Evolutionary conservation across 2,329 filamentous ascomycete genomes (phyloP).

Genomic region (Coniochaeta hoffmannii): DNA sequence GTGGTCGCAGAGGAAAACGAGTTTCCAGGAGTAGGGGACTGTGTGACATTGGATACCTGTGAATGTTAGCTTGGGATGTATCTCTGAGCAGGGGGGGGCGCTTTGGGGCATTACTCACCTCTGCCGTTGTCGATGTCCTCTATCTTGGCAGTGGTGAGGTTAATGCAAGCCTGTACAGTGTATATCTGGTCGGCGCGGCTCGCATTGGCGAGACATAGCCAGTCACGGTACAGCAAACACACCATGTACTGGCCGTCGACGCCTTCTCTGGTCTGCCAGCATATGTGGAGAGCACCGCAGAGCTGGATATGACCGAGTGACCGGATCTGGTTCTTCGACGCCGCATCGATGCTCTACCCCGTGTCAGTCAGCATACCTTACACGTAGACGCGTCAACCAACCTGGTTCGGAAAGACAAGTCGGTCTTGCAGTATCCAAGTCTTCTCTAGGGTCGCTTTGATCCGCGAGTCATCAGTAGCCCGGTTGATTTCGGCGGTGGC

Average conservation of each 20-base stretch:
- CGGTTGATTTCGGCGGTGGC: slow-evolving; percentile 74
- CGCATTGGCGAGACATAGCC: slow-evolving; percentile 67
- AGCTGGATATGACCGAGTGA: slow-evolving; percentile 73
- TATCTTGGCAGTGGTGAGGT: slow-evolving; percentile 56
- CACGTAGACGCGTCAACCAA: slow-evolving; percentile 27
- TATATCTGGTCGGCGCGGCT: slow-evolving; percentile 61
- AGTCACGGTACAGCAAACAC: slow-evolving; percentile 74
- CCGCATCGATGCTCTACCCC: slow-evolving; percentile 38
- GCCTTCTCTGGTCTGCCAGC: slow-evolving; percentile 65
- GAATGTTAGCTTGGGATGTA: slow-evolving; percentile 13
- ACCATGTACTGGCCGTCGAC: slow-evolving; percentile 77
- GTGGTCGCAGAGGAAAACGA: slow-evolving; percentile 72
- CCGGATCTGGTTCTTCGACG: slow-evolving; percentile 60
- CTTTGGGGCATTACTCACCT: slow-evolving; percentile 36
- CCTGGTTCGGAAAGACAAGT: slow-evolving; percentile 65
- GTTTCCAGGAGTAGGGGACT: slow-evolving; percentile 84
- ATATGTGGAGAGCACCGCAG: slow-evolving; percentile 76
- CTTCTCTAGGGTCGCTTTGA: slow-evolving; percentile 65
- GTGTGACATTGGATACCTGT: slow-evolving; percentile 84
- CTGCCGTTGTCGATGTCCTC: slow-evolving; percentile 69
- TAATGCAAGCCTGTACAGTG: slow-evolving; percentile 66
- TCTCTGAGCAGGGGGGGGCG: background rate
- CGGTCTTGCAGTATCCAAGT: slow-evolving; percentile 82
- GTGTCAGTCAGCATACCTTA: slow-evolving; percentile 12
- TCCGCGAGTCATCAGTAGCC: slow-evolving; percentile 68